These are phyloP conservation scores for Apiospora koreana DNA, from an alignment of 2,329 filamentous ascomycete species.

Conservation along the genomic window DNA sequence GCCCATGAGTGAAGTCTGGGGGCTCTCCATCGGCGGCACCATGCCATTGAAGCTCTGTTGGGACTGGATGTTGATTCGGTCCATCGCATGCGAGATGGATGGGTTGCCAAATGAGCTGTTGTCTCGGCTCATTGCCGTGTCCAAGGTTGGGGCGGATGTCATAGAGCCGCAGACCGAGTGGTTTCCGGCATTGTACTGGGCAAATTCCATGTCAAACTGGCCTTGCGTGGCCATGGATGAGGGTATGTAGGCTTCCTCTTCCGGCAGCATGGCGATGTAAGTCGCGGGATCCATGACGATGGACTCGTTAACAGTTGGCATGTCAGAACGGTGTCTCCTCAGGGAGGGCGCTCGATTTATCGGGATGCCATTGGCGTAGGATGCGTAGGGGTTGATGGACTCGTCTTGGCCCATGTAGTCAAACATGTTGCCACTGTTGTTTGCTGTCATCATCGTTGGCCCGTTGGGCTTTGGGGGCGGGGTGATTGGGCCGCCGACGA, in stretches of 20 bases:
- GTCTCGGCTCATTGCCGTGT: conserved; percentile 34
- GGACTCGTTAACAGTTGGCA: conserved; percentile 39
- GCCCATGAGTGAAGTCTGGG: conserved; percentile 21
- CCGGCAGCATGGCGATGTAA: conserved; percentile 35
- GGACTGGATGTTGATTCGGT: conserved; percentile 35
- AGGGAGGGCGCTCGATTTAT: conserved; percentile 26
- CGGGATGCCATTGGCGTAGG: conserved; percentile 25
- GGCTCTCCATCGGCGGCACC: conserved; percentile 24
- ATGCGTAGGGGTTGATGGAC: conserved; percentile 20
- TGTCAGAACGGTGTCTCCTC: conserved; percentile 26
- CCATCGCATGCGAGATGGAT: conserved; percentile 29
- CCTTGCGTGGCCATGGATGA: background rate
- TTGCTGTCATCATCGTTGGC: conserved; percentile 10
- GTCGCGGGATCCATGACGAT: conserved; percentile 38
- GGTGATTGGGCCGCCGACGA: conserved; percentile 37
- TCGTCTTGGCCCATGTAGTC: conserved; percentile 35
- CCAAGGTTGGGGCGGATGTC: conserved; percentile 34
- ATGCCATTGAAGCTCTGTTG: conserved; percentile 28
- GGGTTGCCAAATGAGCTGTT: conserved; percentile 34
- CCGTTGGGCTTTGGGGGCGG: conserved; percentile 28
- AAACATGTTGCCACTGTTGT: conserved; percentile 21
- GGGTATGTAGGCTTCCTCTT: background rate
- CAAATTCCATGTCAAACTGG: conserved; percentile 20
- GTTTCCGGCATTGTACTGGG: conserved; percentile 26
- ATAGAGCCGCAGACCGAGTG: conserved; percentile 37